Conservation (phyloP, 2,329 filamentous ascomycete species). For the Pyricularia sp. region DNA sequence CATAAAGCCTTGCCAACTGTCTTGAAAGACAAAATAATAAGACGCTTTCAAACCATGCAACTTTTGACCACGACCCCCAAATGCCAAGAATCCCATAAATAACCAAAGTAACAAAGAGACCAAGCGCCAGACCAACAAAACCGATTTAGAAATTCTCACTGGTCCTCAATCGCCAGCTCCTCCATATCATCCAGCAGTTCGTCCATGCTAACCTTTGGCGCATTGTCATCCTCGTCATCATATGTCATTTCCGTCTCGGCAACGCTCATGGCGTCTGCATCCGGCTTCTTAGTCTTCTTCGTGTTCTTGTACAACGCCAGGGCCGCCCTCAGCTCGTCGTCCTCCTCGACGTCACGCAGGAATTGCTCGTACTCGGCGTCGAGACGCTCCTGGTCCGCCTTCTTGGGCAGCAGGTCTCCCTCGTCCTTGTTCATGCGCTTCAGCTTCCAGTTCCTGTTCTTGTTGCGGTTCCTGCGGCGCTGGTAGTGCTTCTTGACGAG, state of each 20-base stretch:
- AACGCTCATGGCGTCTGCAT: constrained; percentile 55
- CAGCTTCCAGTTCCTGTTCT: constrained; percentile 82
- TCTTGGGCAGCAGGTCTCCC: constrained; percentile 75
- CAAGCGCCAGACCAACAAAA: neutral
- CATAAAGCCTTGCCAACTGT: neutral
- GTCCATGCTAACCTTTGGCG: constrained; percentile 65
- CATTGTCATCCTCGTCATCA: constrained; percentile 49
- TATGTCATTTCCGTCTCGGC: constrained; percentile 47
- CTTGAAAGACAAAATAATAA: neutral
- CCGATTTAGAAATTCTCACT: neutral
- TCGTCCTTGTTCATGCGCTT: constrained; percentile 90
- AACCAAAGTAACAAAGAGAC: neutral
- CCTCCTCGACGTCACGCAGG: constrained; percentile 92
- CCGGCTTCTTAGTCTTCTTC: constrained; percentile 35
- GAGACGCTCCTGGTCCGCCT: constrained; percentile 78
- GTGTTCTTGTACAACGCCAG: constrained; percentile 77
- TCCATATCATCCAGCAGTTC: constrained; percentile 89
- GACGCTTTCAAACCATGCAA: constrained; percentile 3
- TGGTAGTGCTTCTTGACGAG: constrained; percentile 97
- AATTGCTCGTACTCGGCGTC: constrained; percentile 97
- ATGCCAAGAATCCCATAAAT: neutral
- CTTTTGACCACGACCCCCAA: constrained; percentile 1
- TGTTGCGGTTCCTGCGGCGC: constrained; percentile 68
- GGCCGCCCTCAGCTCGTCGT: constrained; percentile 75
- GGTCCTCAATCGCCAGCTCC: constrained; percentile 65